Conservation (phyloP, 2,329 filamentous ascomycete genomes). For the Zymoseptoria tritici region DNA sequence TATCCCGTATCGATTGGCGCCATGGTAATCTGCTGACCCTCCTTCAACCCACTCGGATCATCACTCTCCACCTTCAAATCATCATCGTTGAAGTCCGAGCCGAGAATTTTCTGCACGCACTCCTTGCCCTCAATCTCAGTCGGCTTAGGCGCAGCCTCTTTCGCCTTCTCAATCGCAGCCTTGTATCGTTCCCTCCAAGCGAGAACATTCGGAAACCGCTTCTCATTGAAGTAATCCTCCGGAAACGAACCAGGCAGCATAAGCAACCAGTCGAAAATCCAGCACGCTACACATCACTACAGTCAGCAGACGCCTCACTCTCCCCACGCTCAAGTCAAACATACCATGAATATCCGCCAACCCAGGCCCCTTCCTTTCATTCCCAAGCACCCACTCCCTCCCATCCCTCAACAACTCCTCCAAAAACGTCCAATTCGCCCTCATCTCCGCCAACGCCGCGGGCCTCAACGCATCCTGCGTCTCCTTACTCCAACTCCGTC, state of each 20-base stretch:
- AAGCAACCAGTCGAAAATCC: constrained; percentile 19
- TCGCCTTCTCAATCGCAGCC: constrained; percentile 8
- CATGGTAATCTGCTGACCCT: constrained; percentile 10
- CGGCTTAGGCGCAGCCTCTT: constrained; percentile 4
- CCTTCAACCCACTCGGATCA: constrained; percentile 11
- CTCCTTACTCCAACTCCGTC: constrained; percentile 3
- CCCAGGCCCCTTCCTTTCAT: constrained; percentile 2
- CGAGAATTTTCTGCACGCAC: constrained; percentile 8
- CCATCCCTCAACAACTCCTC: constrained; percentile 12
- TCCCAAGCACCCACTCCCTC: constrained; percentile 11
- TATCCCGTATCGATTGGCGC: constrained; percentile 14
- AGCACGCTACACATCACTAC: constrained; percentile 1
- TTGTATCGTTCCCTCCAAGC: constrained; percentile 13
- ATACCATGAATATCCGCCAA: constrained; percentile 11
- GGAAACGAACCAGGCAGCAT: constrained; percentile 8
- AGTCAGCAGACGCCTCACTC: background rate
- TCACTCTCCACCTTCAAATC: constrained; percentile 4
- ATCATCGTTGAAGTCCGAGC: constrained; percentile 4
- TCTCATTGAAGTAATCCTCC: constrained; percentile 13
- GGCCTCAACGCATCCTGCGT: constrained; percentile 4
- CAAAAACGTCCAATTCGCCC: constrained; percentile 8
- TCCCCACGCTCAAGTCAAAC: too few species aligned
- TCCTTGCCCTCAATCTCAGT: constrained; percentile 14
- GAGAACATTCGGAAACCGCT: constrained; percentile 10
- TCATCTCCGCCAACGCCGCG: constrained; percentile 11